A percentile compares a stretch with the other conserved stretches of the same genome.
phyloP scores from a whole-genome alignment of 2,329 filamentous ascomycete species.

The Sclerotinia sclerotiorum region DNA sequence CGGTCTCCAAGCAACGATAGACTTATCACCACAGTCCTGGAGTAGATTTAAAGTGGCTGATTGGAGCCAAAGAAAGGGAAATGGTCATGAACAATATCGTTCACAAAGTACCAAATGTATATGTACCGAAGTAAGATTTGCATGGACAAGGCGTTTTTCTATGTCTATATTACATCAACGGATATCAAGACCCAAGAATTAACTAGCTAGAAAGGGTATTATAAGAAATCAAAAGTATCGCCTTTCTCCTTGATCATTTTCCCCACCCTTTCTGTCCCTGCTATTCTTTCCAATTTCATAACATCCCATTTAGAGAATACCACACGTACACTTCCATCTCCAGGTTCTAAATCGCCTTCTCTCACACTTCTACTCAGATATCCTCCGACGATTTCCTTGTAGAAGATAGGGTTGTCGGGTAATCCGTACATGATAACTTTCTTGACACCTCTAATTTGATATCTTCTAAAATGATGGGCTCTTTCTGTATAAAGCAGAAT shows the following conservation, averaged over 20 bases:
- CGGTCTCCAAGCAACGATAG: constrained; percentile 79
- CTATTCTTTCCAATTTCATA: constrained; percentile 83
- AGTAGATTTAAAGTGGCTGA: constrained; percentile 76
- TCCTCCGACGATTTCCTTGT: constrained; percentile 70
- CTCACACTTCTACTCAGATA: constrained; percentile 63
- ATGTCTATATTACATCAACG: constrained; percentile 17
- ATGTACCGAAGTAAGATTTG: constrained; percentile 22
- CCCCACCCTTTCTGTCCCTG: constrained; percentile 75
- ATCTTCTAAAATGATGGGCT: constrained; percentile 95
- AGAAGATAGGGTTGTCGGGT: constrained; percentile 84
- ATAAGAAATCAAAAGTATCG: constrained; percentile 96
- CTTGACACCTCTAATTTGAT: constrained; percentile 76
- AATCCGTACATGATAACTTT: constrained; percentile 86
- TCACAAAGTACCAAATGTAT: constrained; percentile 51
- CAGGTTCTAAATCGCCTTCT: constrained; percentile 55
- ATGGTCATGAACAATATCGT: constrained; percentile 94
- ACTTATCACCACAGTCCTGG: constrained; percentile 72
- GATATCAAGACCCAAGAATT: not conserved
- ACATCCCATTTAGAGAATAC: constrained; percentile 89
- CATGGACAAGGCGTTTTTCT: constrained; percentile 21
- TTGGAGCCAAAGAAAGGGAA: constrained; percentile 80
- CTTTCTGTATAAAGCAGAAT: constrained; percentile 90
- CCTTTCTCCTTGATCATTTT: constrained; percentile 81
- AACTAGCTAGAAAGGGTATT: constrained; percentile 35
- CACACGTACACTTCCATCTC: constrained; percentile 58